Base-by-base conservation (phyloP, 2,329 filamentous ascomycete genomes). In the Pseudocercospora macadamiae region DNA sequence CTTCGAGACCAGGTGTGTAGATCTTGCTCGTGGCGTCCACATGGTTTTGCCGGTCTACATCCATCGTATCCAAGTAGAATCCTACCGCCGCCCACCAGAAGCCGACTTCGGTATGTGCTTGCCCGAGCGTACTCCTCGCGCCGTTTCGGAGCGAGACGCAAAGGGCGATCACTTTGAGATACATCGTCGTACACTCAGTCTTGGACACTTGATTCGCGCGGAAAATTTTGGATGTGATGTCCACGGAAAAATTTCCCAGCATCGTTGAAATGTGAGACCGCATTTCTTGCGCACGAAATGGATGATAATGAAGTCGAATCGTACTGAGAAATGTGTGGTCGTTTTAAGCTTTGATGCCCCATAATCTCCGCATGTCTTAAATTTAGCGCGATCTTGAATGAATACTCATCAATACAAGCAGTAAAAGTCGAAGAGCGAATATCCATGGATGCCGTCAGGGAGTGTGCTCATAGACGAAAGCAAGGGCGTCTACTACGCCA, bases 401-500 rank as follows among this genome's bases (percentile, higher is more conserved):
- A 32, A 32, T 32, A 12, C 12, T 32, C 28, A 12, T n/a, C n/a
- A n/a, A n/a, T n/a, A n/a, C n/a, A n/a, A n/a, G n/a, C n/a, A n/a
- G n/a, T n/a, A n/a, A n/a, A n/a, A 7, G 6, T 32, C 28, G 28
- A 6, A 32, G 28, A 6, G 6, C 12, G 12, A 32, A 32, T 6
- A 32, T 7, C 12, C 28, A 32, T 6, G 6, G 6, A 12, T 12
- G 28, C 6, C 28, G 12, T 47, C 21, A 47, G n/a, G 42, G 19
- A 47, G 19, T 26, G 42, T 14, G 19, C 26, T 47, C 42, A 44
- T 54, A 54, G 25, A 42, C 34, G 21, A 54, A 42, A 14, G 21
- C 25, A 23, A 54, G 51, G n/a, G 34, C n/a, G 21, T 36, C 34
- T 6, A 54, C 51, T 16, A 54, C n/a, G 36, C 51, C 51, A 21